Evolutionary conservation across 2,329 filamentous ascomycete genomes (phyloP).

Genomic region (Teratosphaeriaceae sp.): DNA sequence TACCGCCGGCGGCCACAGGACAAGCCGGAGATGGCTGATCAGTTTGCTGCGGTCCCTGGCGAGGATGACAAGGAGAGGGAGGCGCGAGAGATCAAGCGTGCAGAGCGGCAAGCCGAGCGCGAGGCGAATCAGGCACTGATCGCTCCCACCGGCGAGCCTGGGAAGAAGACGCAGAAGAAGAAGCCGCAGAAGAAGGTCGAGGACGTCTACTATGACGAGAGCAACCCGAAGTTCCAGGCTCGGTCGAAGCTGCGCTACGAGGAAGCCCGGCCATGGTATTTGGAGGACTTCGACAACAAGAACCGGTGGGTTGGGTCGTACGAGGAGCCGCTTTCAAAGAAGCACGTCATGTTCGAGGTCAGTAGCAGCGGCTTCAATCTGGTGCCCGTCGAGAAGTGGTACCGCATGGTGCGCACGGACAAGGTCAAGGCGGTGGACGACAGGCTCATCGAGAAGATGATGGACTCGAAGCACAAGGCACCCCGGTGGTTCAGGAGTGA

Average conservation of each 20-base stretch:
- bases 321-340: conserved; percentile 77
- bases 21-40: conserved; percentile 37
- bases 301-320: conserved; percentile 92
- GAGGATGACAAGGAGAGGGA: conserved; percentile 62
- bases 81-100: conserved; percentile 52
- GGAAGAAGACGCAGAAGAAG: conserved; percentile 54
- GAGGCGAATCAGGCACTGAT: conserved; percentile 89
- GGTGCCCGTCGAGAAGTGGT: conserved; percentile 93
- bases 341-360: conserved; percentile 70
- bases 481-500: conserved; percentile 73
- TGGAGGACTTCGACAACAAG: conserved; percentile 94
- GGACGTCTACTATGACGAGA: conserved; percentile 76
- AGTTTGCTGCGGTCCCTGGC: conserved; percentile 21
- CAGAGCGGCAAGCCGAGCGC: conserved; percentile 76
- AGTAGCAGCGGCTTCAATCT: conserved; percentile 69
- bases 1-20: conserved; percentile 81
- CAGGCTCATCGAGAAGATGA: conserved; percentile 77
- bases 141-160: conserved; percentile 66
- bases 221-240: conserved; percentile 65
- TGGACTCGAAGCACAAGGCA: conserved; percentile 70
- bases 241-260: conserved; percentile 68
- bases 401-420: conserved; percentile 69
- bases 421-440: conserved; percentile 59
- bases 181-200: conserved; percentile 73
- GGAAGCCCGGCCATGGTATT: conserved; percentile 90